phyloP scores from a whole-genome alignment of 106 monocot species.

The Acorus gramineus region DNA sequence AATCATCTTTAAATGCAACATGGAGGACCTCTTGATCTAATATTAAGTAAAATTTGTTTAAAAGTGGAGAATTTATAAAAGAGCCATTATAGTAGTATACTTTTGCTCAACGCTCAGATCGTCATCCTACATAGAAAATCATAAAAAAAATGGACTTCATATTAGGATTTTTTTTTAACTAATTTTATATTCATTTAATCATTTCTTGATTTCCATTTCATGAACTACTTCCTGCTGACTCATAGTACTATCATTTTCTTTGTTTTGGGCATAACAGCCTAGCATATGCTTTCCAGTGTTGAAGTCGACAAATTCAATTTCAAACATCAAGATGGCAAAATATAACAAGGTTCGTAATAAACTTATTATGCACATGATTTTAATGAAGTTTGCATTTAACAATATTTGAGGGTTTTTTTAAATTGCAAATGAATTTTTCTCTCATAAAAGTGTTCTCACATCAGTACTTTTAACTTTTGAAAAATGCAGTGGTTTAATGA shows the following conservation, averaged over 20 bases:
- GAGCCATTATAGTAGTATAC: too few relatives aligned
- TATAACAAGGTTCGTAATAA: slow-evolving; percentile 44
- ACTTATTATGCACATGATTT: slow-evolving; percentile 1
- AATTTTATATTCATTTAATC: too few relatives aligned
- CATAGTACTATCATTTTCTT: neutral
- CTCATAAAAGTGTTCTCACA: neutral
- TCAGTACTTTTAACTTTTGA: neutral
- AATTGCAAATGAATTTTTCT: neutral
- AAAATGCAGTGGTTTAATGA: slow-evolving; percentile 82
- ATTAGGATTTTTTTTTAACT: neutral
- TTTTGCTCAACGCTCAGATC: too few relatives aligned
- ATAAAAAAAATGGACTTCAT: neutral
- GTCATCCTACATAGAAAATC: too few relatives aligned
- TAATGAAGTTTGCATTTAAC: neutral
- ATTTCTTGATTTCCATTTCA: too few relatives aligned
- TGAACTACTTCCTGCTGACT: neutral
- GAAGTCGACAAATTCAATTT: slow-evolving; percentile 30
- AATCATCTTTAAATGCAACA: too few relatives aligned
- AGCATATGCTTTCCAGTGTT: slow-evolving; percentile 57
- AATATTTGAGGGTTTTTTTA: neutral
- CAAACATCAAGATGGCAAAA: slow-evolving; percentile 62
- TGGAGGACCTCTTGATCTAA: too few relatives aligned
- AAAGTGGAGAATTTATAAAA: too few relatives aligned
- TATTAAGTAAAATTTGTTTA: too few relatives aligned
- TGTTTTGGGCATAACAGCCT: slow-evolving; percentile 31